Percentiles rank a stretch among this genome's conserved stretches.
Conservation (phyloP, 208 protist genomes). For the Trypanosoma platydactyli region DNA sequence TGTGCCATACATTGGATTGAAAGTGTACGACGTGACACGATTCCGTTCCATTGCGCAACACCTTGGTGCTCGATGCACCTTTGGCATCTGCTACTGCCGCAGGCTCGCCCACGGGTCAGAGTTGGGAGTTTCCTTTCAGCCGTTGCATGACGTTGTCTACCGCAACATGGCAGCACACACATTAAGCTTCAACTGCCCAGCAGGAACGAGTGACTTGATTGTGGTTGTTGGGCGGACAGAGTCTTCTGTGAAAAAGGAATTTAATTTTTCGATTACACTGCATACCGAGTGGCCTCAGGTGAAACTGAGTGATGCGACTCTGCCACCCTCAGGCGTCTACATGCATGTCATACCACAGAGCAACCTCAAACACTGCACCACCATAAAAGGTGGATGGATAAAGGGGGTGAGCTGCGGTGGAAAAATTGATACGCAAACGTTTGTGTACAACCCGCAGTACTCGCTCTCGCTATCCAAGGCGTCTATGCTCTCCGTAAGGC, state of each 20-base stretch:
- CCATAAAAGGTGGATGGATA: slow-evolving; percentile 49
- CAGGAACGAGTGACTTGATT: slow-evolving; percentile 64
- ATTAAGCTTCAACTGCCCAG: slow-evolving; percentile 81
- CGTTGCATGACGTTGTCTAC: slow-evolving; percentile 65
- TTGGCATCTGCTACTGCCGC: slow-evolving; percentile 74
- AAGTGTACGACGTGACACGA: slow-evolving; percentile 75
- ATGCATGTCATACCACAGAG: slow-evolving; percentile 76
- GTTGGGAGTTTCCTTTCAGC: slow-evolving; percentile 42
- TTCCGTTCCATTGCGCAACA: slow-evolving; percentile 76
- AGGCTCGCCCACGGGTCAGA: slow-evolving; percentile 64
- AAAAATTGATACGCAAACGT: slow-evolving; percentile 50
- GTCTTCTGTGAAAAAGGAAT: slow-evolving; percentile 42
- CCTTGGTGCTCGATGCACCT: slow-evolving; percentile 52
- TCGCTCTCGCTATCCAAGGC: slow-evolving; percentile 51
- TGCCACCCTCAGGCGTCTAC: slow-evolving; percentile 52
- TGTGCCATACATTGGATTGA: slow-evolving; percentile 58
- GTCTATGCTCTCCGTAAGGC: slow-evolving; percentile 53
- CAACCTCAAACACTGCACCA: slow-evolving; percentile 45
- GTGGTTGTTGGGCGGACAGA: slow-evolving; percentile 58
- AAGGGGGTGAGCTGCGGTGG: slow-evolving; percentile 79
- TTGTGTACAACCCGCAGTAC: slow-evolving; percentile 73
- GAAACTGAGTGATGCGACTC: slow-evolving; percentile 30
- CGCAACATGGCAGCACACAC: slow-evolving; percentile 60
- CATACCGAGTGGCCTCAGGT: slow-evolving; percentile 78
- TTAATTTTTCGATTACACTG: slow-evolving; percentile 82